Evolutionary conservation across 495 filamentous ascomycete genomes (phyloP).

Genomic region (Penicillium bovifimosum): DNA sequence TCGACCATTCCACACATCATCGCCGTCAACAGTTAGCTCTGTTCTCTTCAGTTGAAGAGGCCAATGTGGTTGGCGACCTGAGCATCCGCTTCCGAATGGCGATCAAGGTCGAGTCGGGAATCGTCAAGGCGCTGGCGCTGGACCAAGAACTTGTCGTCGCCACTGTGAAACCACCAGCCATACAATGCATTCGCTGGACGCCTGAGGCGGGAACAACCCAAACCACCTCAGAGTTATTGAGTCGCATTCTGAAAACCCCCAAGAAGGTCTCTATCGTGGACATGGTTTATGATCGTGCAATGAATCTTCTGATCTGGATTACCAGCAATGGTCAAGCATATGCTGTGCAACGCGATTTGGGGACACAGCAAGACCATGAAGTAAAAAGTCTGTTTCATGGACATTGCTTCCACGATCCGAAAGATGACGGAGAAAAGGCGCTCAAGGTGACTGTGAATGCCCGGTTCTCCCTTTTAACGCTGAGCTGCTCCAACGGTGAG

Average conservation of each 20-base stretch:
- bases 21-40: constrained; percentile 67
- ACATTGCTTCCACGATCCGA: constrained; percentile 81
- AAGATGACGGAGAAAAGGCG: constrained; percentile 52
- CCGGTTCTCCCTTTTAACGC: constrained; percentile 84
- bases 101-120: constrained; percentile 96
- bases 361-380: constrained; percentile 28
- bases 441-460: constrained; percentile 82
- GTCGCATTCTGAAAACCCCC: constrained; percentile 75
- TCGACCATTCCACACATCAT: constrained; percentile 61
- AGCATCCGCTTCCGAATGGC: constrained; percentile 94
- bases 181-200: constrained; percentile 94
- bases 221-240: constrained; percentile 86
- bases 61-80: constrained; percentile 76
- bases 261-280: constrained; percentile 70
- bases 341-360: constrained; percentile 71
- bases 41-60: constrained; percentile 56
- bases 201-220: constrained; percentile 75
- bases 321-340: constrained; percentile 87
- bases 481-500: constrained; percentile 75
- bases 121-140: constrained; percentile 77
- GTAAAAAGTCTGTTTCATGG: constrained; percentile 74
- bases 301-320: constrained; percentile 94
- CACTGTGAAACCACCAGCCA: constrained; percentile 84
- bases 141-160: constrained; percentile 93
- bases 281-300: constrained; percentile 94